Percentiles rank a stretch among this genome's conserved stretches.
Conservation (phyloP, 1,284 basidiomycete species). For the Amylostereum chailletii region DNA sequence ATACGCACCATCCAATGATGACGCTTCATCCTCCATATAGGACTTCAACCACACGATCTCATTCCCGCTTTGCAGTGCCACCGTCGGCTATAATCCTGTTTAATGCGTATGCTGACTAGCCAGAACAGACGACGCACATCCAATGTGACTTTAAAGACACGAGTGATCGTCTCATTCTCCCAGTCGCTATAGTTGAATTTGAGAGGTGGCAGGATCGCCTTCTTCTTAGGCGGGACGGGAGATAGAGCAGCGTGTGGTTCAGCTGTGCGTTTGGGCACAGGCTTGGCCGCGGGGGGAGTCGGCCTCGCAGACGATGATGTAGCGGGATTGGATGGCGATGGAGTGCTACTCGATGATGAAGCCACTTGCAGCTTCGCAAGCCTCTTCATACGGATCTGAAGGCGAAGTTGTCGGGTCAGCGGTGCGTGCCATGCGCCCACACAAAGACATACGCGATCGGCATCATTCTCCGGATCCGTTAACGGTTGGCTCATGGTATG, state of each 20-base stretch:
- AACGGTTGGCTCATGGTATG: constrained; percentile 10
- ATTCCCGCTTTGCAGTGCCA: constrained; percentile 64
- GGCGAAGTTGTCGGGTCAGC: not conserved
- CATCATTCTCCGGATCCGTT: constrained; percentile 57
- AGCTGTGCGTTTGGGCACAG: constrained; percentile 19
- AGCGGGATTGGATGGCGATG: constrained; percentile 23
- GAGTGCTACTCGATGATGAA: constrained; percentile 24
- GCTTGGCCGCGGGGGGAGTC: constrained; percentile 9
- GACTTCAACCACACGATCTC: constrained; percentile 78
- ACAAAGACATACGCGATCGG: constrained; percentile 52
- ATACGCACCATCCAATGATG: constrained; percentile 4
- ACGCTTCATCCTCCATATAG: constrained; percentile 15
- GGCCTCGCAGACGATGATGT: constrained; percentile 19
- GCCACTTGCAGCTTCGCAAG: constrained; percentile 65
- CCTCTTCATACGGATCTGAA: constrained; percentile 81
- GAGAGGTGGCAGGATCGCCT: constrained; percentile 25
- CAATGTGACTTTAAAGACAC: constrained; percentile 74
- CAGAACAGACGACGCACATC: constrained; percentile 40
- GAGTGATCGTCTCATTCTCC: constrained; percentile 65
- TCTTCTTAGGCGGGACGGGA: constrained; percentile 36
- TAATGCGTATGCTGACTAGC: not conserved
- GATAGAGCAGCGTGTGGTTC: constrained; percentile 21
- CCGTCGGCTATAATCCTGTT: constrained; percentile 40
- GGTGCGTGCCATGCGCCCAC: not conserved
- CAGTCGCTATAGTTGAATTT: constrained; percentile 56